Conservation (phyloP, 768 basidiomycete species). For the Brasilioporus rufonigricans region DNA sequence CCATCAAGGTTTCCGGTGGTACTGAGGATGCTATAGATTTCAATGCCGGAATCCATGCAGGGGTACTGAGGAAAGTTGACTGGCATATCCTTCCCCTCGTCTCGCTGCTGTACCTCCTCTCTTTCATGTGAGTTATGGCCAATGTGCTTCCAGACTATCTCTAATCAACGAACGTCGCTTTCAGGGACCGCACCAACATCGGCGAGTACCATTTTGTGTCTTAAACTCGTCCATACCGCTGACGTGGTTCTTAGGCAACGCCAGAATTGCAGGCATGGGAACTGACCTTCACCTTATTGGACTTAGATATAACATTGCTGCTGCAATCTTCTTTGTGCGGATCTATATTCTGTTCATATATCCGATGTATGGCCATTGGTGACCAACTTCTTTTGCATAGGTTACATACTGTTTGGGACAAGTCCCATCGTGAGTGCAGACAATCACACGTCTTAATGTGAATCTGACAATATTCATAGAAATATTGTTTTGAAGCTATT, state of each 20-base stretch:
- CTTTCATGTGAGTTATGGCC: background rate
- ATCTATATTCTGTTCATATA: background rate
- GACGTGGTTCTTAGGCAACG: background rate
- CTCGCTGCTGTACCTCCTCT: background rate
- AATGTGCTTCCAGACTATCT: background rate
- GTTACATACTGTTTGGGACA: constrained; percentile 36
- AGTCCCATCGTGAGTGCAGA: constrained; percentile 34
- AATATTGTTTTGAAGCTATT: constrained; percentile 37
- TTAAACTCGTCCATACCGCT: background rate
- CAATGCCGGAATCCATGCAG: background rate
- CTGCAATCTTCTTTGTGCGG: background rate
- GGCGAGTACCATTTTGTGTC: background rate
- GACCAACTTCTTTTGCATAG: constrained; percentile 11
- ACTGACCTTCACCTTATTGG: background rate
- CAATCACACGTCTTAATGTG: background rate
- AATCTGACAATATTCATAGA: constrained; percentile 11
- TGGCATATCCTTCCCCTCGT: background rate
- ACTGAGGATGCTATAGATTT: background rate
- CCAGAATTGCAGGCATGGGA: background rate
- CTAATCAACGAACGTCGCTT: background rate
- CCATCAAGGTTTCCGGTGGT: background rate
- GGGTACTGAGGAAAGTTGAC: background rate
- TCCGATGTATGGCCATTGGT: background rate
- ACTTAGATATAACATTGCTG: background rate
- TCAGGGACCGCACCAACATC: background rate